Evolutionary conservation across 257 asterid species (phyloP).

Genomic region (Fraxinus excelsior): DNA sequence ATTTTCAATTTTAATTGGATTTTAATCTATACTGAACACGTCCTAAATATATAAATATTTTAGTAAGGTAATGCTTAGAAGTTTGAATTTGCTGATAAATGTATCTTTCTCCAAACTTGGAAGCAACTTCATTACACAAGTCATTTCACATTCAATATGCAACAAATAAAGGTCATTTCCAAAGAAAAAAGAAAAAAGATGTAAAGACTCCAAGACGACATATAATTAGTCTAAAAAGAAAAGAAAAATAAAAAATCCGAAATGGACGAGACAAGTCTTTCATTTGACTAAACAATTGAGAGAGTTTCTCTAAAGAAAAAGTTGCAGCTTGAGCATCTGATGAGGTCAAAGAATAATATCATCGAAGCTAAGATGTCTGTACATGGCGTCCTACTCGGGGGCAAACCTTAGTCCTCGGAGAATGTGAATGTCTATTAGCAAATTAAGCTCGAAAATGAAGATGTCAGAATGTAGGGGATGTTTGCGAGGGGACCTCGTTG

Average conservation of each 20-base stretch:
- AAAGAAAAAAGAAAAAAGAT: not conserved
- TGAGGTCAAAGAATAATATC: constrained; percentile 44
- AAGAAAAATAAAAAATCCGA: not conserved
- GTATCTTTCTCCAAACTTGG: constrained; percentile 17
- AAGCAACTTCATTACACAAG: constrained; percentile 16
- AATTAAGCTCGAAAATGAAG: constrained; percentile 77
- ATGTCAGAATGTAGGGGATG: constrained; percentile 78
- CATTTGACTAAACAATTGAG: constrained; percentile 2
- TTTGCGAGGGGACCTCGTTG: constrained; percentile 75
- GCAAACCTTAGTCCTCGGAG: constrained; percentile 22
- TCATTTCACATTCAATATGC: constrained; percentile 6
- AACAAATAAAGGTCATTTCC: constrained; percentile 13
- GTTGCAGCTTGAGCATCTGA: constrained; percentile 27
- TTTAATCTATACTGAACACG: no score
- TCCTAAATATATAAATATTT: not conserved
- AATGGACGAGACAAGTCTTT: constrained; percentile 12
- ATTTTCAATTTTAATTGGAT: no score
- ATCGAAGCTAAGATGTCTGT: constrained; percentile 29
- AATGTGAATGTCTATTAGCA: constrained; percentile 27
- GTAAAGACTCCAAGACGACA: constrained; percentile 13
- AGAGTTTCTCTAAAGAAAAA: constrained; percentile 18
- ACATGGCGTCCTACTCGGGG: constrained; percentile 31
- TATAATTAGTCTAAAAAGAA: constrained; percentile 33
- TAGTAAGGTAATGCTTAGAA: not conserved
- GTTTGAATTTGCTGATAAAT: constrained; percentile 1